Evolutionary conservation across 495 filamentous ascomycete genomes (phyloP).

Genomic region (Penicillium soppii): DNA sequence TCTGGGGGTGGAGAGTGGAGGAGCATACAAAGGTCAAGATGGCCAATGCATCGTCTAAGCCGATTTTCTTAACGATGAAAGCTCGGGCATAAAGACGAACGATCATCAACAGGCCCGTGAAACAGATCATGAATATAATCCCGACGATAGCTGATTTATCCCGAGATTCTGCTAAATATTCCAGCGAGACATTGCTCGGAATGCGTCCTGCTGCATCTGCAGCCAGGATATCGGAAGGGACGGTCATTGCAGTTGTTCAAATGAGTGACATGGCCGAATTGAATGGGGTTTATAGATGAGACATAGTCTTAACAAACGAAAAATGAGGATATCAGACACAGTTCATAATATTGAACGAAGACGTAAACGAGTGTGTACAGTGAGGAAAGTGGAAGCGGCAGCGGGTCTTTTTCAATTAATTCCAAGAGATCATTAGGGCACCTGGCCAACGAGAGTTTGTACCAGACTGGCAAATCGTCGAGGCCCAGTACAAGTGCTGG

Average conservation of each 20-base stretch:
- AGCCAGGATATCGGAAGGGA: constrained; percentile 30
- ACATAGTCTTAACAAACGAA: not conserved
- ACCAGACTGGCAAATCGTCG: too few species aligned
- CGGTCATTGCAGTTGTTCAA: constrained; percentile 22
- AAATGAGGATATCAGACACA: not conserved
- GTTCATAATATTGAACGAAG: not conserved
- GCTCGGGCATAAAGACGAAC: constrained; percentile 34
- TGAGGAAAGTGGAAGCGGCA: not conserved
- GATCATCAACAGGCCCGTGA: constrained; percentile 30
- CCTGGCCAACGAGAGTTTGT: not conserved
- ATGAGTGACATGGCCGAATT: constrained; percentile 5
- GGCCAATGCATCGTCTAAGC: constrained; percentile 38
- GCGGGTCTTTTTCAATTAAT: not conserved
- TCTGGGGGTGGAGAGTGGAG: constrained; percentile 7
- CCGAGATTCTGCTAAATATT: constrained; percentile 39
- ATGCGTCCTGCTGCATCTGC: constrained; percentile 31
- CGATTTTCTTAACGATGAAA: constrained; percentile 32
- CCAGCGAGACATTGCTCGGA: constrained; percentile 29
- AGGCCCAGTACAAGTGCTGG: too few species aligned
- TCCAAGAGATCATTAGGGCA: not conserved
- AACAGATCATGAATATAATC: constrained; percentile 38
- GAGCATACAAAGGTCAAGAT: constrained; percentile 34
- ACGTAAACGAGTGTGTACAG: not conserved
- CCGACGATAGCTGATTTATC: constrained; percentile 38
- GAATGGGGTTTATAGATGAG: not conserved